Conservation (phyloP, 2,329 filamentous ascomycete species). For the Aspergillus alliaceus region DNA sequence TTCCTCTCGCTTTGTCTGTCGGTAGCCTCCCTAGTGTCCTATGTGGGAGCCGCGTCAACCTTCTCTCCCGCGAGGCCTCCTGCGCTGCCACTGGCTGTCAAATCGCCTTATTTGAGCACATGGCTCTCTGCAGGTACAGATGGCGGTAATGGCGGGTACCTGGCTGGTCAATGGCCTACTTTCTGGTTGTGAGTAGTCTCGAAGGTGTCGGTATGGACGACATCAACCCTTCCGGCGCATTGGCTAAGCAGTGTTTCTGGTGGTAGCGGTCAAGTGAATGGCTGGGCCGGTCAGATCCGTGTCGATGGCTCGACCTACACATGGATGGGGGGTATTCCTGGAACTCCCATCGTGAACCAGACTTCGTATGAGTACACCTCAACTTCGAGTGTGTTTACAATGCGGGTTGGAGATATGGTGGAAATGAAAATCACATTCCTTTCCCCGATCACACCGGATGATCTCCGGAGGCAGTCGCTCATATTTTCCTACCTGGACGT, state of each 20-base stretch:
- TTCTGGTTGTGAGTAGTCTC: conserved; percentile 65
- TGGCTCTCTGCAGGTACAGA: conserved; percentile 65
- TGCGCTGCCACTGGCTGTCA: conserved; percentile 70
- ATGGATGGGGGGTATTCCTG: conserved; percentile 68
- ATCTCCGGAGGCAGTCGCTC: conserved; percentile 67
- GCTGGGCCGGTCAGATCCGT: conserved; percentile 68
- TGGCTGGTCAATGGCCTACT: conserved; percentile 67
- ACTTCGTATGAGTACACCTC: conserved; percentile 68
- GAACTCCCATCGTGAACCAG: conserved; percentile 54
- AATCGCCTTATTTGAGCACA: conserved; percentile 71
- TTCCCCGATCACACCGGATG: conserved; percentile 67
- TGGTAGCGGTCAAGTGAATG: conserved; percentile 56
- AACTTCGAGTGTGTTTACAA: conserved; percentile 68
- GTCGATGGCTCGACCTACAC: conserved; percentile 65
- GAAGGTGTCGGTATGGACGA: not conserved
- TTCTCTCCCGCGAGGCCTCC: conserved; percentile 67
- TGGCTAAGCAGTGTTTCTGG: conserved; percentile 14
- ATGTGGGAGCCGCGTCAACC: conserved; percentile 45
- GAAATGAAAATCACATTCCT: conserved; percentile 69
- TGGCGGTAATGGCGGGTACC: conserved; percentile 63
- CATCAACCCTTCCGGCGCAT: not conserved
- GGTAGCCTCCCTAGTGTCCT: conserved; percentile 23
- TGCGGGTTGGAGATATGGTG: conserved; percentile 62
- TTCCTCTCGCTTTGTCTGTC: conserved; percentile 24
- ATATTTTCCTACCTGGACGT: conserved; percentile 70